Percentiles rank a stretch among this genome's conserved stretches.
These are phyloP conservation scores for Fraxinus dipetala DNA, from an alignment of 305 asterid species.

Conservation along the genomic window DNA sequence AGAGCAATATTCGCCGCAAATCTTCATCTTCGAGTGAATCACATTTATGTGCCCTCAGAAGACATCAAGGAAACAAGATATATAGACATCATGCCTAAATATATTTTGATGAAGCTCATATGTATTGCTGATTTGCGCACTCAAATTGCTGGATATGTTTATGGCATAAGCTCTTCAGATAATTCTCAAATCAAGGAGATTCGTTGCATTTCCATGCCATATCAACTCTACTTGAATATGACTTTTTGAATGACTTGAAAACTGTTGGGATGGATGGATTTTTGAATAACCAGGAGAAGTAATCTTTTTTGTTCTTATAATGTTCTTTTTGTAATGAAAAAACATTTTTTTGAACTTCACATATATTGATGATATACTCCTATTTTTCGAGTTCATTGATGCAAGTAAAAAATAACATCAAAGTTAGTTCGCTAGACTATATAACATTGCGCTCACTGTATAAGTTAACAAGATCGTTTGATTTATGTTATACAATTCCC, in stretches of 20 bases:
- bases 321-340: no score
- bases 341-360: no score
- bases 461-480: no score
- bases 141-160: constrained; percentile 8
- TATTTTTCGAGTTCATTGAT: no score
- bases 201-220: constrained; percentile 93
- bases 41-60: constrained; percentile 93
- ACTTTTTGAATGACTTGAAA: constrained; percentile 81
- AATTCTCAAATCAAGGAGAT: constrained; percentile 98
- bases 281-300: no score
- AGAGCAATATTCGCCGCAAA: constrained; percentile 95
- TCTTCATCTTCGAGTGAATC: constrained; percentile 92
- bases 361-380: no score
- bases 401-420: no score
- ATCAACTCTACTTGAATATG: constrained; percentile 85
- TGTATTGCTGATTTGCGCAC: no score
- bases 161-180: constrained; percentile 94
- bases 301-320: no score
- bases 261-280: constrained; percentile 90
- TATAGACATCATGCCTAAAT: constrained; percentile 33
- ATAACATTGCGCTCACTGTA: no score
- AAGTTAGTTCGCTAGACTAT: no score
- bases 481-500: no score
- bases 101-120: constrained; percentile 34
- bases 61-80: constrained; percentile 98